Percentiles rank a stretch among this genome's conserved stretches.
Evolutionary conservation across 257 asterid species (phyloP).

Genomic region (Nicotiana knightiana): DNA sequence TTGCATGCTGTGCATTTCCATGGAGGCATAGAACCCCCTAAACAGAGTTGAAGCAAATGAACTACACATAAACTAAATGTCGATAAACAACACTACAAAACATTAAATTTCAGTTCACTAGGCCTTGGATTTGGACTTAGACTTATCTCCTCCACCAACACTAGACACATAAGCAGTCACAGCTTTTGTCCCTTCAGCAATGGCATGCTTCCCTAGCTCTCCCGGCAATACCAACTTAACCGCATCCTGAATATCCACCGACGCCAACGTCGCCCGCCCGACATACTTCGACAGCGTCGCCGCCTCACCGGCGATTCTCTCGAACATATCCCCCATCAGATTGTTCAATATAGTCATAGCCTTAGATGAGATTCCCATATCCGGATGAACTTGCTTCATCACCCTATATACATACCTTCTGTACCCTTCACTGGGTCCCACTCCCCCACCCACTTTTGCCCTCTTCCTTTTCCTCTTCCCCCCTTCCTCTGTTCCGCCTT

Average conservation of each 20-base stretch:
- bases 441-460: slow-evolving; percentile 28
- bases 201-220: slow-evolving; percentile 74
- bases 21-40: no score
- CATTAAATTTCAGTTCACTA: no score
- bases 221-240: slow-evolving; percentile 84
- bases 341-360: slow-evolving; percentile 68
- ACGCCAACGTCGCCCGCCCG: slow-evolving; percentile 46
- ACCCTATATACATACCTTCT: slow-evolving; percentile 59
- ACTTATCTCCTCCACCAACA: background rate
- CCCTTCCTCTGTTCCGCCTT: background rate
- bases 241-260: slow-evolving; percentile 76
- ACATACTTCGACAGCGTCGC: slow-evolving; percentile 36
- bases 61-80: background rate
- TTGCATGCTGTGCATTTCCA: no score
- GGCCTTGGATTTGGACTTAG: slow-evolving; percentile 1
- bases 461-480: slow-evolving; percentile 24
- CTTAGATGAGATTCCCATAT: slow-evolving; percentile 57
- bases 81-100: background rate
- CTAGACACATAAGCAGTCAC: slow-evolving; percentile 33
- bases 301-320: slow-evolving; percentile 66
- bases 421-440: slow-evolving; percentile 33
- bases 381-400: slow-evolving; percentile 91
- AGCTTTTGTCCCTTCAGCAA: slow-evolving; percentile 74
- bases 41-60: background rate
- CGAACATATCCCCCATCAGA: slow-evolving; percentile 74